Base-by-base conservation (phyloP, 768 basidiomycete species). In the Agaricus bisporus region DNA sequence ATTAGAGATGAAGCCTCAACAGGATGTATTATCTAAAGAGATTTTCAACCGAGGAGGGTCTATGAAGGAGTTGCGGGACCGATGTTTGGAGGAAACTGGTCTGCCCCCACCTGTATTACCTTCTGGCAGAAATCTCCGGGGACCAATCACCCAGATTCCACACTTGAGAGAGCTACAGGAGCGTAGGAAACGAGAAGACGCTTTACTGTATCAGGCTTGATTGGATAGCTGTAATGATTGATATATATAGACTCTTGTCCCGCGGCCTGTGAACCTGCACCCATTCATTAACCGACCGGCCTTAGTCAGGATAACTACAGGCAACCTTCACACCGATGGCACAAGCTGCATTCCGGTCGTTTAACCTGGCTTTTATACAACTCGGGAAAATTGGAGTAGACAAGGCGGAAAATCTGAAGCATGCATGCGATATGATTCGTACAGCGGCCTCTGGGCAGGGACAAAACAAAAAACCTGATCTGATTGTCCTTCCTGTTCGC, bases 321-420 rank as follows among this genome's bases (percentile, higher is more conserved):
- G 3, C 38, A 8, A 41, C 8, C 10, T 42, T 51, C 29, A 42
- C 9, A n/a, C 39, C 29, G 10, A 56, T 51, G 49, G 43, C 49
- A 39, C 22, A 22, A 28, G 35, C 56, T 20, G 54, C 2, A 10
- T 76, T 90, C 66, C 85, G 81, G 60, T 76, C 83, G 2, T 98
- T 98, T 70, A 86, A 77, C 17, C 77, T 99, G 49, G 92, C 95
- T 0, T 76, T 98, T 43, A 81, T 98, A 53, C 97, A 99, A 67
- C 80, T 99, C 4, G 91, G 91, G n/a, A 72, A 73, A 49, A 72
- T 90, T 35, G 78, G 83, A 17, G 59, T 77, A 0, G 79, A 85
- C 70, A 98, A 98, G 70, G 59, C 73, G 0, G 78, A 77, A 14
- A 98, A 98, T 66, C 75, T 99, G 54, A 75, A 72, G 42, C 89